These are phyloP conservation scores for Coemansia sp. DNA, from an alignment of 192 early-diverging fungal genomes.

Conservation along the genomic window DNA sequence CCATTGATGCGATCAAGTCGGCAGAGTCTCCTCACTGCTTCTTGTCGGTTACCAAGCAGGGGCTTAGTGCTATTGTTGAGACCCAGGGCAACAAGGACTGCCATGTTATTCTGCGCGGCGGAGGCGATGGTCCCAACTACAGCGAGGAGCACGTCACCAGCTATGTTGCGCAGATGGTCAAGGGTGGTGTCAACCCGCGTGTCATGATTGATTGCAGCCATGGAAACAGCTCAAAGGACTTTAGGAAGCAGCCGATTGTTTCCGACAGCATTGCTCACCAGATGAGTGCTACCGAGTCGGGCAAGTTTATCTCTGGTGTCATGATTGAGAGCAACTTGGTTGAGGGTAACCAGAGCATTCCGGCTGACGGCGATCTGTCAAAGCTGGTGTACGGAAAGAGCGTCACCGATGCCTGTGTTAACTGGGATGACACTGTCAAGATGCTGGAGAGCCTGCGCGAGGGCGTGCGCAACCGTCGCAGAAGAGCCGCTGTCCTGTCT, in stretches of 20 bases:
- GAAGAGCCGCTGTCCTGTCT: conserved; percentile 18
- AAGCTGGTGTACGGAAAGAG: conserved; percentile 80
- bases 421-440: conserved; percentile 83
- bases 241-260: conserved; percentile 79
- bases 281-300: conserved; percentile 58
- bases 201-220: conserved; percentile 97
- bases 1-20: conserved; percentile 89
- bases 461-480: conserved; percentile 68
- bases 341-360: conserved; percentile 82
- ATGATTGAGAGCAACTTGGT: conserved; percentile 94
- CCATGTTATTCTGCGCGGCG: conserved; percentile 93
- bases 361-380: conserved; percentile 64
- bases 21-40: conserved; percentile 73
- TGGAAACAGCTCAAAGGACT: conserved; percentile 89
- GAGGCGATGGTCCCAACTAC: conserved; percentile 86
- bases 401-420: conserved; percentile 91
- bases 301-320: conserved; percentile 81
- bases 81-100: conserved; percentile 88
- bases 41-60: conserved; percentile 83
- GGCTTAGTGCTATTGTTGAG: conserved; percentile 74
- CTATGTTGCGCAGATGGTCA: conserved; percentile 56
- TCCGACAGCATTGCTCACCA: conserved; percentile 64
- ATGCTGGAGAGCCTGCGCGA: conserved; percentile 69
- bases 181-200: conserved; percentile 54
- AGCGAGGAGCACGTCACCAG: conserved; percentile 63